Percentiles rank a stretch among this genome's conserved stretches.
These are phyloP conservation scores for Colletotrichum zoysiae DNA, from an alignment of 2,329 filamentous ascomycete genomes.

Conservation along the genomic window DNA sequence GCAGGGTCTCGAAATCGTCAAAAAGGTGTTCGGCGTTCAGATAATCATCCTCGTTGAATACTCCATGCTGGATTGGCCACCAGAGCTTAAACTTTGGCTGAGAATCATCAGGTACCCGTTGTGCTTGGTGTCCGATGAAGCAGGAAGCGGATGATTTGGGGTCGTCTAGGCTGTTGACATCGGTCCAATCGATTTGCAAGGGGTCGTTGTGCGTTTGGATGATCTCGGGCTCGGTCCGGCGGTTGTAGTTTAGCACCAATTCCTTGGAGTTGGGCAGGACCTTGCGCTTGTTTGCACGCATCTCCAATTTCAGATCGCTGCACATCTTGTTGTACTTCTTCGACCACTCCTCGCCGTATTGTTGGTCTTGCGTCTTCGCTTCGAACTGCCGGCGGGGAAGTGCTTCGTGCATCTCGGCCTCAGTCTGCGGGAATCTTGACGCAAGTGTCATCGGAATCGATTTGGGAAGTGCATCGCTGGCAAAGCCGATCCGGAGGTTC, in stretches of 20 bases:
- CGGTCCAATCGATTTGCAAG: constrained; percentile 94
- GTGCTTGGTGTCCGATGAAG: constrained; percentile 84
- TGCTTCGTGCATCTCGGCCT: constrained; percentile 85
- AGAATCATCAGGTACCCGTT: constrained; percentile 90
- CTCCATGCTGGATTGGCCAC: constrained; percentile 90
- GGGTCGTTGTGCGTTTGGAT: constrained; percentile 97
- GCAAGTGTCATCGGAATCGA: constrained; percentile 95
- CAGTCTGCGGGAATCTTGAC: constrained; percentile 79
- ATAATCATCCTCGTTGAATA: constrained; percentile 93
- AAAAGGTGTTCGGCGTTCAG: constrained; percentile 81
- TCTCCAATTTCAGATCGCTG: constrained; percentile 87
- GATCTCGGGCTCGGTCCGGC: constrained; percentile 82
- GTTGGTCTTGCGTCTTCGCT: constrained; percentile 75
- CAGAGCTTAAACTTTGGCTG: constrained; percentile 90
- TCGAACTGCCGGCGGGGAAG: constrained; percentile 79
- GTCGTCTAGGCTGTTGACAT: constrained; percentile 76
- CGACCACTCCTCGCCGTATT: constrained; percentile 86
- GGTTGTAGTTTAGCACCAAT: constrained; percentile 93
- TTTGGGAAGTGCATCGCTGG: constrained; percentile 95
- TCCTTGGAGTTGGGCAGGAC: constrained; percentile 98
- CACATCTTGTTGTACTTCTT: constrained; percentile 85
- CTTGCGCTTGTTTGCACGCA: constrained; percentile 94
- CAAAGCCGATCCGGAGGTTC: constrained; percentile 92
- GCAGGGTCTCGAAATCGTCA: constrained; percentile 86
- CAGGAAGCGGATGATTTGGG: constrained; percentile 71